A percentile compares a stretch with the other conserved stretches of the same genome.
Conservation (phyloP, 441 rosid species). For the Cnidoscolus chayamansa region DNA sequence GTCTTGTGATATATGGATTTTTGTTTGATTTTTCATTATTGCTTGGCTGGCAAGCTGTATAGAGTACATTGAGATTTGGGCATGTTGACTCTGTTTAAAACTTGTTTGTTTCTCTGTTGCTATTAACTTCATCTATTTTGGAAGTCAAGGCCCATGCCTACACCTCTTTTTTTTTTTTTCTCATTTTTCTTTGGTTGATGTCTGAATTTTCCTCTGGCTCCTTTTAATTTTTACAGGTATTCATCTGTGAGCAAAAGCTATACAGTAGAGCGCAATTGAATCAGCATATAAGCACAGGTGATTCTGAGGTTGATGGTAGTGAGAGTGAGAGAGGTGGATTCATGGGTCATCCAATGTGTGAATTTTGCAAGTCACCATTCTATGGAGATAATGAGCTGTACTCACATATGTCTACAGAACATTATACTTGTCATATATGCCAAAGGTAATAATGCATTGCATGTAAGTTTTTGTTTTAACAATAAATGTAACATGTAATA, state of each 20-base stretch:
- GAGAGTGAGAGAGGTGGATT: constrained; percentile 98
- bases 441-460: constrained; percentile 50
- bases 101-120: background rate
- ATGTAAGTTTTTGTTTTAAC: background rate
- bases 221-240: constrained; percentile 46
- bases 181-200: background rate
- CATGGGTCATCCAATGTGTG: constrained; percentile 89
- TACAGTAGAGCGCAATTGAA: constrained; percentile 73
- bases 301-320: constrained; percentile 88
- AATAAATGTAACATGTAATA: background rate
- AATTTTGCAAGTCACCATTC: constrained; percentile 75
- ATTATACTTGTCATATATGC: constrained; percentile 88
- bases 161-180: background rate
- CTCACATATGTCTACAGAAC: constrained; percentile 86
- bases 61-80: background rate
- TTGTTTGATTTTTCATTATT: background rate
- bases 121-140: background rate
- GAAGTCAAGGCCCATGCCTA: too few relatives aligned
- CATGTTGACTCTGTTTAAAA: background rate
- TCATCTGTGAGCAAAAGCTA: constrained; percentile 87
- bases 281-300: constrained; percentile 79
- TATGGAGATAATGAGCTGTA: constrained; percentile 93
- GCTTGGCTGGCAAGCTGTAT: background rate
- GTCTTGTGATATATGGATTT: background rate
- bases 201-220: constrained; percentile 6